Base-by-base conservation (phyloP, 768 basidiomycete genomes). In the Hypholoma fasciculare region DNA sequence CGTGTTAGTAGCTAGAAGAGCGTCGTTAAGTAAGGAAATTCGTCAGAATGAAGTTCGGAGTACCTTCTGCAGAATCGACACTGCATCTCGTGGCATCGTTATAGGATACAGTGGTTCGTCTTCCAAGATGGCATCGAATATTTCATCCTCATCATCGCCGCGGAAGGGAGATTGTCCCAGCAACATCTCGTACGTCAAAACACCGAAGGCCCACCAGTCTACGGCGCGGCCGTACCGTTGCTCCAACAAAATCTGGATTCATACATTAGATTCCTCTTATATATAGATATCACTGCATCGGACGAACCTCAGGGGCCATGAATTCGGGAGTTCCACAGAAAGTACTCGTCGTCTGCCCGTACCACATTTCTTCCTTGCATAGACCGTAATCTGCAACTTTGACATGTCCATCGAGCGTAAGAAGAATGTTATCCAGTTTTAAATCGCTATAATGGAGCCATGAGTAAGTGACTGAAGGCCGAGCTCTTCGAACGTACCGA, bases 201-300 rank as follows among this genome's bases (percentile, higher is more conserved):
- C 97, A 62, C 97, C 97, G 71, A 98, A 98, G 12, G 97, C 97
- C 97, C 97, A 99, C 97, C 97, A 99, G 70, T 99, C 97, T 42
- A 99, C 97, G 11, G 97, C 96, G 39, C 95, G 93, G 9, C 95
- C 96, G 66, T 99, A 99, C 48, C 95, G 91, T 76, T 98, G 97
- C 76, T 99, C 97, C n/a, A 98, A 83, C 53, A 99, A 81, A 72
- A 99, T 99, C 96, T 98, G 61, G 6, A 49, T 2, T 19, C 50
- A 19, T 17, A 6, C 14, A 34, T n/a, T 14, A 20, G 30, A 19
- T 49, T 6, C 9, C 4, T 27, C 19, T 6, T 23, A 3, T 7
- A 30, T 23, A 19, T n/a, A 20, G 27, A 7, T 7, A 16, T 26
- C 14, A n/a, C 12, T 27, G 7, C 30, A 34, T 9, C 30, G 30